A percentile compares a stretch with the other conserved stretches of the same genome.
Evolutionary conservation across 441 rosid genomes (phyloP).

Genomic region (Pelargonium fulgidum): DNA sequence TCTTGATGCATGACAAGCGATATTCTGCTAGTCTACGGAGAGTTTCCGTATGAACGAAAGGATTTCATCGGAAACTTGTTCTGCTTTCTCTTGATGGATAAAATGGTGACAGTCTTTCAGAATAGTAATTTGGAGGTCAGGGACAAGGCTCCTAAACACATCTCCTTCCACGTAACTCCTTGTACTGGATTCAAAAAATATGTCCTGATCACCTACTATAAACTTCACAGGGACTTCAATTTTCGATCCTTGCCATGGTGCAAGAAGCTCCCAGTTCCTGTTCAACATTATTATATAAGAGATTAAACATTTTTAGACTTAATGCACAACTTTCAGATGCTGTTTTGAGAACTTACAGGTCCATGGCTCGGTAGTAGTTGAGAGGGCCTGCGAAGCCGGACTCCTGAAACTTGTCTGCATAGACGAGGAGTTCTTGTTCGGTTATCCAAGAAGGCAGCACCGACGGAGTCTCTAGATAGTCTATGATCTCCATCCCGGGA

Average conservation of each 20-base stretch:
- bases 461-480: constrained; percentile 46
- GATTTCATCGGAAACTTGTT: constrained; percentile 46
- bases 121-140: constrained; percentile 33
- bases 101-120: constrained; percentile 45
- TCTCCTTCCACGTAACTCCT: constrained; percentile 34
- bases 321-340: neutral
- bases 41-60: constrained; percentile 37
- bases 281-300: neutral
- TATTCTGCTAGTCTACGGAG: neutral
- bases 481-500: constrained; percentile 54
- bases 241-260: constrained; percentile 38
- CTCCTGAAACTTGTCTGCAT: constrained; percentile 58
- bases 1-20: no score
- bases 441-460: constrained; percentile 57
- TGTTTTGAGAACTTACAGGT: constrained; percentile 33
- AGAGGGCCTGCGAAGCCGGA: constrained; percentile 61
- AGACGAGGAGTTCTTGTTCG: constrained; percentile 58
- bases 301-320: neutral
- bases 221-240: constrained; percentile 37
- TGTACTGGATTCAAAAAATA: constrained; percentile 23
- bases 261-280: constrained; percentile 45
- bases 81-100: constrained; percentile 42
- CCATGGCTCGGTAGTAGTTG: constrained; percentile 64
- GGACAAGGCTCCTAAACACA: constrained; percentile 31
- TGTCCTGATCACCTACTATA: constrained; percentile 36